A percentile compares a stretch with the other conserved stretches of the same genome.
phyloP scores from a whole-genome alignment of 208 protist genomes.

The Spongospora subterranea region DNA sequence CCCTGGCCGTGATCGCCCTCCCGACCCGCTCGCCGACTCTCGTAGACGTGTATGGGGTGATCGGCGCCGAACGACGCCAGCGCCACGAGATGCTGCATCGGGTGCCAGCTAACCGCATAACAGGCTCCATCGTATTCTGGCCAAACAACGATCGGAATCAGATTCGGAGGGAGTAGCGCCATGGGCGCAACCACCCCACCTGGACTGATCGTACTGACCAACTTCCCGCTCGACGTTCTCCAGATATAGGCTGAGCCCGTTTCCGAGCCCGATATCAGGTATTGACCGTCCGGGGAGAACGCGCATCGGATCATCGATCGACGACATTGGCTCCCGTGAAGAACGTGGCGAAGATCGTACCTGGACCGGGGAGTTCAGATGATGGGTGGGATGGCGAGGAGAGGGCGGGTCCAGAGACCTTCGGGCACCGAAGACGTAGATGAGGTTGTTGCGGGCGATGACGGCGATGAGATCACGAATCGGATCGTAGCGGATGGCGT shows the following conservation, averaged over 20 bases:
- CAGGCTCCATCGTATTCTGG: background rate
- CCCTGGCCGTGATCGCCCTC: too few species aligned
- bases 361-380: background rate
- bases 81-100: constrained; percentile 2
- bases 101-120: background rate
- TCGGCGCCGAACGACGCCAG: constrained; percentile 32
- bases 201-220: background rate
- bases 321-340: background rate
- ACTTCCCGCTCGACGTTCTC: background rate
- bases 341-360: constrained; percentile 1
- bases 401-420: background rate
- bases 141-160: background rate
- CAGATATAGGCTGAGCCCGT: background rate
- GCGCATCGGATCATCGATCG: background rate
- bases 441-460: background rate
- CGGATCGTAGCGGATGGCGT: background rate
- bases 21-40: too few species aligned
- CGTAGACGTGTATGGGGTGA: background rate
- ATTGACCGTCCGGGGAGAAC: constrained; percentile 36
- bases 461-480: background rate
- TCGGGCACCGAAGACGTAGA: constrained; percentile 18
- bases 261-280: constrained; percentile 9
- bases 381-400: background rate
- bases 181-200: background rate
- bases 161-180: background rate